Evolutionary conservation across 1,284 basidiomycete species (phyloP).

Genomic region (Moesziomyces globuligerus): DNA sequence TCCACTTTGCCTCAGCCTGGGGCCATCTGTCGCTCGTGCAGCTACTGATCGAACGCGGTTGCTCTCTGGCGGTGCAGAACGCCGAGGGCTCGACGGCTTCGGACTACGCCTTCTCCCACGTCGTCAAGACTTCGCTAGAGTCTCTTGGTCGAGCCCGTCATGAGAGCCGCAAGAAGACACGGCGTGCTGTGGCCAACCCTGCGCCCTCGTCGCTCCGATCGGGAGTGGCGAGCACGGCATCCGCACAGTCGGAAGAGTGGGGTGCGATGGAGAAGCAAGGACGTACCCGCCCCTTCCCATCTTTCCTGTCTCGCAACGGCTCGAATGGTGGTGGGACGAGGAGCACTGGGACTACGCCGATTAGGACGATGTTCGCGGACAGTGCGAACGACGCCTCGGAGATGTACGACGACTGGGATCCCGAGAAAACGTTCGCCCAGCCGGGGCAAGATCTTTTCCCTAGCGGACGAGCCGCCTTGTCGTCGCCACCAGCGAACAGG

Average conservation of each 20-base stretch:
- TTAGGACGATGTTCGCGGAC: conserved; percentile 18
- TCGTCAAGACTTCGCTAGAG: conserved; percentile 51
- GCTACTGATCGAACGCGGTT: conserved; percentile 86
- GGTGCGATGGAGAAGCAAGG: conserved; percentile 10
- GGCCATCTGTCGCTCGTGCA: conserved; percentile 76
- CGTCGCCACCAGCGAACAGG: conserved; percentile 24
- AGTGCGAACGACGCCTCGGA: conserved; percentile 6
- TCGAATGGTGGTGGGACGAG: conserved; percentile 11
- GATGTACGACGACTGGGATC: conserved; percentile 39
- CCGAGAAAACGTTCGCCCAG: conserved; percentile 43
- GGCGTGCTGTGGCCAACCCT: conserved; percentile 19
- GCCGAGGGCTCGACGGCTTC: conserved; percentile 88
- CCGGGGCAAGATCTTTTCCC: conserved; percentile 40
- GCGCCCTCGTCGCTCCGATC: conserved; percentile 15
- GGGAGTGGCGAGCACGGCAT: background rate
- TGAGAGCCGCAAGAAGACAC: conserved; percentile 35
- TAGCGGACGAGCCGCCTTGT: conserved; percentile 10
- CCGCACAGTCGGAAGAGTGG: conserved; percentile 14
- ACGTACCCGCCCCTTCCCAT: conserved; percentile 18
- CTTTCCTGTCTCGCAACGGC: conserved; percentile 26
- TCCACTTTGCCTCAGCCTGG: conserved; percentile 75
- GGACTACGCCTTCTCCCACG: conserved; percentile 80
- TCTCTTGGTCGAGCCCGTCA: conserved; percentile 43
- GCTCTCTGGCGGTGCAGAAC: conserved; percentile 81
- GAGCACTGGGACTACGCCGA: conserved; percentile 20